Base-by-base conservation (phyloP, 495 filamentous ascomycete species). In the Penicillium verhagenii region DNA sequence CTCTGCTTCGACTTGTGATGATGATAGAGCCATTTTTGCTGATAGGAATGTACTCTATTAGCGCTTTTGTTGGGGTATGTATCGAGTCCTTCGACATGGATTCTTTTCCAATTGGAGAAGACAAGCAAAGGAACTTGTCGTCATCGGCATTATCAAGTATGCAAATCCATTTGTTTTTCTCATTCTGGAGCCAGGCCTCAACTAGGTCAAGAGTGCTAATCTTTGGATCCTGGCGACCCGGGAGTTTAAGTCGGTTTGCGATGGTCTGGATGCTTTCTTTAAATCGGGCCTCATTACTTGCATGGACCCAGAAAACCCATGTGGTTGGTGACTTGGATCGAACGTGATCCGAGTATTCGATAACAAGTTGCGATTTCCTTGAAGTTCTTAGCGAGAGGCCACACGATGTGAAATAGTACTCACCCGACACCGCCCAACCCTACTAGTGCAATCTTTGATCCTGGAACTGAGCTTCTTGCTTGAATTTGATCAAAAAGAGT, bases 1-100 rank as follows among this genome's bases (percentile, higher is more conserved):
- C 47, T 58, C 53, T 52, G 40, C 46, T 72, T 16, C 73, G 65
- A 23, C 63, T 70, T 24, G 74, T 80, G 38, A 80, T 63, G 5
- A 80, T 24, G 54, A 72, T 42, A 14, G 33, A 21, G 5, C 31
- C 31, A 35, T 35, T 9, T 11, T 5, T 11, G 11, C 31, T 1
- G 14, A 3, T 35, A 35, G 31, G 31, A 11, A 35, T 6, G 13
- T 35, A 35, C n/a, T 35, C 31, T 35, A 35, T 3, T n/a, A 35
- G 13, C 1, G 31, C 13, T 11, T 35, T 35, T 11, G 31, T 35
- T 4, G n/a, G n/a, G 31, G 29, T 31, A 11, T 11, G 7, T 10
- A 10, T 31, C 13, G 13, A 11, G n/a, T 4, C 29, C 2, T 31
- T 31, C 29, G 7, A 2, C 9, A 10, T 9, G 9, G 7, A 6